These are phyloP conservation scores for Cyathus striatus DNA, from an alignment of 768 basidiomycete genomes.

Conservation along the genomic window DNA sequence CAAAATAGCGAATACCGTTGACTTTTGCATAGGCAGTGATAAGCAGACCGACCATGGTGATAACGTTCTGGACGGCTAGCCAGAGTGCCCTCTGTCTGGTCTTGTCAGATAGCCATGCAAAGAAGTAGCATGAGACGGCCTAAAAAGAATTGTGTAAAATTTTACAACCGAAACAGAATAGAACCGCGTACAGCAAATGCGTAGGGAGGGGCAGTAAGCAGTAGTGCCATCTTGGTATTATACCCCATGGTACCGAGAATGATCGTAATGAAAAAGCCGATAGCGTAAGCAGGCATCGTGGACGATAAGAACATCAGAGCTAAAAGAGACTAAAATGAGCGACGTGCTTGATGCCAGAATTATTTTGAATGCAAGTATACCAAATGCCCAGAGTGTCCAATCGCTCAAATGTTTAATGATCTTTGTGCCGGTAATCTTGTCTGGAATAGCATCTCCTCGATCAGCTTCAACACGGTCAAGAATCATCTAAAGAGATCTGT, in stretches of 20 bases:
- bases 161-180: background rate
- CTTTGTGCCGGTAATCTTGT: conserved; percentile 22
- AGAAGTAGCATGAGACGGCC: conserved; percentile 27
- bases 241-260: conserved; percentile 31
- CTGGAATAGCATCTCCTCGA: conserved; percentile 30
- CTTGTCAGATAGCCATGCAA: conserved; percentile 32
- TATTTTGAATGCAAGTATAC: too few relatives aligned
- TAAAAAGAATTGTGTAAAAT: conserved; percentile 8
- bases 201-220: conserved; percentile 30
- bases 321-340: conserved; percentile 1
- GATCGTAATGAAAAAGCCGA: conserved; percentile 28
- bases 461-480: conserved; percentile 30
- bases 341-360: background rate
- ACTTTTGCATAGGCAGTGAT: conserved; percentile 22
- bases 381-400: conserved; percentile 30
- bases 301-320: conserved; percentile 33
- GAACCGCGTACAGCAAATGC: conserved; percentile 19
- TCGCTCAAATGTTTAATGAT: conserved; percentile 29
- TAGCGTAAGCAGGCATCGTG: conserved; percentile 32
- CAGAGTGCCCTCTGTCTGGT: conserved; percentile 26
- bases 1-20: conserved; percentile 26
- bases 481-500: conserved; percentile 13
- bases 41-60: conserved; percentile 26
- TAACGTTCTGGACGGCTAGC: conserved; percentile 23
- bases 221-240: conserved; percentile 17